Base-by-base conservation (phyloP, 352 stramenopile genomes). In the Pythium oligandrum region DNA sequence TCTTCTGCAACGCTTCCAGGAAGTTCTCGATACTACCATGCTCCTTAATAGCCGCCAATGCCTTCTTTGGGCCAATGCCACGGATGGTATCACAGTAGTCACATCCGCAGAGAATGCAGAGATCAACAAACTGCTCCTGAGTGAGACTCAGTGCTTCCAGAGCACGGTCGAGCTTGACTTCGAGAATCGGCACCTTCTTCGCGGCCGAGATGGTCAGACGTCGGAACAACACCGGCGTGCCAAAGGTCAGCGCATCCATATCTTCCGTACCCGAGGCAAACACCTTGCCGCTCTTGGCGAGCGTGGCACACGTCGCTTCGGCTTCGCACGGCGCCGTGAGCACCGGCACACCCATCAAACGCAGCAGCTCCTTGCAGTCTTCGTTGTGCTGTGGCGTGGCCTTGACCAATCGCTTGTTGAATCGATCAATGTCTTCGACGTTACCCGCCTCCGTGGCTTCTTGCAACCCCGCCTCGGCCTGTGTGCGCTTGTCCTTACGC, bases 211-310 rank as follows among this genome's bases (percentile, higher is more conserved):
- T 79, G 17, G 90, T 98, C 55, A 98, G 59, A 12, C 87, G 84
- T 35, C 96, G 90, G 32, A 99, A 85, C 37, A 99, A 68, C 51
- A 98, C 82, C 0, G 97, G 96, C n/a, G 97, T 96, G 17, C 82
- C 81, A 68, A 99, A 99, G 32, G 97, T 99, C 55, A 99, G 75
- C 11, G 94, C 94, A 66, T 99, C 97, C 97, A 99, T 99, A 79
- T 99, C 97, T 78, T 99, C 97, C 0, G 97, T 99, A 26, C 87
- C 97, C 0, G 90, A 86, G 4, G 93, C 97, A 63, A 93, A 99
- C 0, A 98, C 90, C 51, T 97, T 92, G 46, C 93, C 94, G 26
- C 70, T 77, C 56, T 93, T 97, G 50, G 88, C 92, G 47, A 99
- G 77, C 40, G 83, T 81, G 4, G 96, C 95, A 52, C 97, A 99